phyloP scores from a whole-genome alignment of 768 basidiomycete genomes.

The Heimioporus sp. region DNA sequence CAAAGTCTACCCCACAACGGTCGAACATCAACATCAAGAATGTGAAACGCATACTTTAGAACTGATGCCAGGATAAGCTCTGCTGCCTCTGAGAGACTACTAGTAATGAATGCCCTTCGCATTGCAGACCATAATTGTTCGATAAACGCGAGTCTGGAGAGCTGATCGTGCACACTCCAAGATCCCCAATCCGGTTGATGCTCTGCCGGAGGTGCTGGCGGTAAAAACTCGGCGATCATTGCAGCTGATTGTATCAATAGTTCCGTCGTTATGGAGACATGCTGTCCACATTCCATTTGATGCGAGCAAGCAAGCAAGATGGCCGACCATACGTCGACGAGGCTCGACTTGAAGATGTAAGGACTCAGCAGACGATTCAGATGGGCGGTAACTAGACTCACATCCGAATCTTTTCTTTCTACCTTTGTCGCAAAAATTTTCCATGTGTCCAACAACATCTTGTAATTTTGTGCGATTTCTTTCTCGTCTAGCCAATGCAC shows the following conservation, averaged over 20 bases:
- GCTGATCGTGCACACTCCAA: slow-evolving; percentile 31
- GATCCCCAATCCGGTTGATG: slow-evolving; percentile 18
- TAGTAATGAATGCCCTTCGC: slow-evolving; percentile 43
- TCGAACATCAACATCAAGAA: slow-evolving; percentile 39
- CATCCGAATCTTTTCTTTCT: slow-evolving; percentile 20
- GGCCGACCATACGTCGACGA: slow-evolving; percentile 51
- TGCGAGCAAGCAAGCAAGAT: slow-evolving; percentile 52
- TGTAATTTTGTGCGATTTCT: slow-evolving; percentile 41
- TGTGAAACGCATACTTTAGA: slow-evolving; percentile 41
- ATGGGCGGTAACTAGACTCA: slow-evolving; percentile 16
- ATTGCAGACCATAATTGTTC: slow-evolving; percentile 50
- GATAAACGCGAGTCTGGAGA: slow-evolving; percentile 38
- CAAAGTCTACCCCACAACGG: slow-evolving; percentile 50
- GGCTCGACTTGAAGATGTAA: slow-evolving; percentile 31
- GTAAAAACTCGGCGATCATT: slow-evolving; percentile 38
- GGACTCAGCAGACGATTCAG: slow-evolving; percentile 2
- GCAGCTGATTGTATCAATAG: slow-evolving; percentile 35
- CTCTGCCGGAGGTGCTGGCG: not conserved
- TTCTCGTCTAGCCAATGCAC: slow-evolving; percentile 36
- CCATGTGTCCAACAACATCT: slow-evolving; percentile 40
- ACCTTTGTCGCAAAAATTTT: slow-evolving; percentile 20
- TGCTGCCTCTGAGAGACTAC: slow-evolving; percentile 43
- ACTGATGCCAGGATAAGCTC: slow-evolving; percentile 45
- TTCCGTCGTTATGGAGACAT: slow-evolving; percentile 34
- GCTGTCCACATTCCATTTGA: slow-evolving; percentile 37